A percentile compares a stretch with the other conserved stretches of the same genome.
phyloP scores from a whole-genome alignment of 1,284 basidiomycete species.

The Cryptococcus hybrid region DNA sequence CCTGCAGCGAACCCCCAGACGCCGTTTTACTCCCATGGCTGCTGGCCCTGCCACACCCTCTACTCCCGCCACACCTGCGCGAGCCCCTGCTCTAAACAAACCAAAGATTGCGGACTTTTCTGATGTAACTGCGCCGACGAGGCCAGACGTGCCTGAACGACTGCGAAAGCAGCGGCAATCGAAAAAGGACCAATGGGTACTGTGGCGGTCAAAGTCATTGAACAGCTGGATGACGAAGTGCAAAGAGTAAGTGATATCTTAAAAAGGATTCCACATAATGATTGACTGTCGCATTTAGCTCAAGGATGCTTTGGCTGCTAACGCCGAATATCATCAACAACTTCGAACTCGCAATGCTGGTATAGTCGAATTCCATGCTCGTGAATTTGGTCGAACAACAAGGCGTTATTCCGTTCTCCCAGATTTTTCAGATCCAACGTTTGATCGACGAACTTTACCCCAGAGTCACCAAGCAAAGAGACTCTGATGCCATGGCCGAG shows the following conservation, averaged over 20 bases:
- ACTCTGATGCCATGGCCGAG: slow-evolving; percentile 26
- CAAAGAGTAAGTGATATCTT: slow-evolving; percentile 7
- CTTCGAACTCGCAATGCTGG: slow-evolving; percentile 7
- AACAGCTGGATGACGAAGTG: slow-evolving; percentile 46
- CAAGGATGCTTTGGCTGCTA: slow-evolving; percentile 31
- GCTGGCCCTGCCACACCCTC: slow-evolving; percentile 18
- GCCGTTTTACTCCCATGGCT: slow-evolving; percentile 3
- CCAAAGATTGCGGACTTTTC: neutral
- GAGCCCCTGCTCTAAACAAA: neutral
- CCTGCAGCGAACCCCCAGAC: slow-evolving; percentile 1
- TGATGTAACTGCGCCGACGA: neutral
- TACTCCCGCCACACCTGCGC: slow-evolving; percentile 2
- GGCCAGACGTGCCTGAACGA: neutral
- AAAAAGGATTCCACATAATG: slow-evolving; percentile 5
- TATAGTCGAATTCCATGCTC: slow-evolving; percentile 13
- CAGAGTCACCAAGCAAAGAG: slow-evolving; percentile 32
- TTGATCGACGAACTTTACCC: slow-evolving; percentile 27
- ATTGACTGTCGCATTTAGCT: slow-evolving; percentile 28
- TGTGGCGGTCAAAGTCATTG: slow-evolving; percentile 42
- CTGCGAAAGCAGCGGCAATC: neutral
- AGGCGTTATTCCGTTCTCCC: slow-evolving; percentile 33
- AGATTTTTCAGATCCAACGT: slow-evolving; percentile 25
- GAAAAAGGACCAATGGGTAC: slow-evolving; percentile 26
- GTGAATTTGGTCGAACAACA: slow-evolving; percentile 35
- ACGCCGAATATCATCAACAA: slow-evolving; percentile 28